phyloP scores from a whole-genome alignment of 352 stramenopile genomes.

The Detonula confervacea region DNA sequence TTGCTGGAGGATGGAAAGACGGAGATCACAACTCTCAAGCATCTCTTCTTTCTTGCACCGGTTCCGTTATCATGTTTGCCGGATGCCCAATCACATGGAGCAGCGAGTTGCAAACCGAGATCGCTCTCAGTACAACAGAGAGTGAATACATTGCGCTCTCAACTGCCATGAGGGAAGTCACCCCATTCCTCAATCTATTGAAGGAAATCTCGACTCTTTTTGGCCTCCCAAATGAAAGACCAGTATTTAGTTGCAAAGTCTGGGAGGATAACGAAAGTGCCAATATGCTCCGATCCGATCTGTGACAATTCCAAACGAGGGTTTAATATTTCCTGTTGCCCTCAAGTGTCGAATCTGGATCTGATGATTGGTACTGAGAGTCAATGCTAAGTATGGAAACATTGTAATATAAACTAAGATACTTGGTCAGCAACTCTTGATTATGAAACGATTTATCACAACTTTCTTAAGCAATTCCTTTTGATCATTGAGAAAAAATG shows the following conservation, averaged over 20 bases:
- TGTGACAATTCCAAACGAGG: too few relatives aligned
- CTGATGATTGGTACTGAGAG: too few relatives aligned
- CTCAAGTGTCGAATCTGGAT: too few relatives aligned
- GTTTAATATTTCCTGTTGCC: too few relatives aligned
- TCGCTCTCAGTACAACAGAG: slow-evolving; percentile 5
- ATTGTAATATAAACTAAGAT: slow-evolving; percentile 48
- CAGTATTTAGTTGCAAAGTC: slow-evolving; percentile 35
- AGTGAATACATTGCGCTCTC: slow-evolving; percentile 23
- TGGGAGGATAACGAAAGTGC: slow-evolving; percentile 7
- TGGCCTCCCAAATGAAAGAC: too few relatives aligned
- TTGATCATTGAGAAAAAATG: too few relatives aligned
- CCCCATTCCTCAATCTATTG: too few relatives aligned
- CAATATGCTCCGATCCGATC: too few relatives aligned
- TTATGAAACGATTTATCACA: slow-evolving; percentile 17
- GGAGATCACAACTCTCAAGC: not conserved
- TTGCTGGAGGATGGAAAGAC: slow-evolving; percentile 31
- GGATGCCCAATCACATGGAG: slow-evolving; percentile 43
- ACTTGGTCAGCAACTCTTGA: slow-evolving; percentile 47
- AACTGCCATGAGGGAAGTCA: slow-evolving; percentile 1
- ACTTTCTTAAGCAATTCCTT: too few relatives aligned
- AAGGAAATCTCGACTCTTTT: too few relatives aligned
- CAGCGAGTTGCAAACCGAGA: slow-evolving; percentile 51
- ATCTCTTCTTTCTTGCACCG: slow-evolving; percentile 15
- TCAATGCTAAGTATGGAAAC: slow-evolving; percentile 32
- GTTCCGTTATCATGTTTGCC: slow-evolving; percentile 42